A percentile compares a stretch with the other conserved stretches of the same genome.
Evolutionary conservation across 208 protist species (phyloP).

Genomic region (Entamoeba moshkovskii): DNA sequence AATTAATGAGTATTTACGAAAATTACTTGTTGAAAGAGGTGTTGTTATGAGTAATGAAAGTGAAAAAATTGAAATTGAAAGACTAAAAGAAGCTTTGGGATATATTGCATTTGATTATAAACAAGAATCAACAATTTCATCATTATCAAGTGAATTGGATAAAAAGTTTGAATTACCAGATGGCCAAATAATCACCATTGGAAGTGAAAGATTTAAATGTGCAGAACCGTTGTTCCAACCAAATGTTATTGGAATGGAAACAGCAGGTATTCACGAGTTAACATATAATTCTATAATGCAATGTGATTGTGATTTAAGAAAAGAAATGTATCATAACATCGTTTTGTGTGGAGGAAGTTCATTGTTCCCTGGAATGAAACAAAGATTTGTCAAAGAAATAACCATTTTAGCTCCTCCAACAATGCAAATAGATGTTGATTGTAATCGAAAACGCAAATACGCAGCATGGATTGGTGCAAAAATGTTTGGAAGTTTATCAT

Average conservation of each 20-base stretch:
- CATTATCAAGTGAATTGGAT: not conserved
- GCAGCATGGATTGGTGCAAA: not conserved
- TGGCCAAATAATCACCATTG: slow-evolving; percentile 23
- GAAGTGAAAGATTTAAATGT: slow-evolving; percentile 19
- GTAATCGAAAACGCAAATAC: not conserved
- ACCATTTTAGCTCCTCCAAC: not conserved
- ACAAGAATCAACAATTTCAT: not conserved
- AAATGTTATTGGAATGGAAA: slow-evolving; percentile 15
- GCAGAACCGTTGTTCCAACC: slow-evolving; percentile 33
- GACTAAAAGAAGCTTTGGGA: not conserved
- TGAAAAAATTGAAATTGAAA: not conserved
- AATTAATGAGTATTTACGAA: not conserved
- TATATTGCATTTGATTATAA: slow-evolving; percentile 1
- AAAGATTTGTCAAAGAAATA: slow-evolving; percentile 38
- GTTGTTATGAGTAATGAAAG: not conserved
- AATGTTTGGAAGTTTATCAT: not conserved
- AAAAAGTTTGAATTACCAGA: slow-evolving; percentile 30
- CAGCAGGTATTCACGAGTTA: slow-evolving; percentile 12
- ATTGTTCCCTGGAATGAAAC: slow-evolving; percentile 57
- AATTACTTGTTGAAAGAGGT: not conserved
- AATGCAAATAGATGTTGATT: not conserved
- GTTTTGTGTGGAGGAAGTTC: slow-evolving; percentile 79
- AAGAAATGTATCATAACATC: slow-evolving; percentile 78
- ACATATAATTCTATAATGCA: slow-evolving; percentile 26
- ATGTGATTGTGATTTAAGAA: slow-evolving; percentile 68